These are phyloP conservation scores for Arthroderma sp. DNA, from an alignment of 2,329 filamentous ascomycete species.

Conservation along the genomic window DNA sequence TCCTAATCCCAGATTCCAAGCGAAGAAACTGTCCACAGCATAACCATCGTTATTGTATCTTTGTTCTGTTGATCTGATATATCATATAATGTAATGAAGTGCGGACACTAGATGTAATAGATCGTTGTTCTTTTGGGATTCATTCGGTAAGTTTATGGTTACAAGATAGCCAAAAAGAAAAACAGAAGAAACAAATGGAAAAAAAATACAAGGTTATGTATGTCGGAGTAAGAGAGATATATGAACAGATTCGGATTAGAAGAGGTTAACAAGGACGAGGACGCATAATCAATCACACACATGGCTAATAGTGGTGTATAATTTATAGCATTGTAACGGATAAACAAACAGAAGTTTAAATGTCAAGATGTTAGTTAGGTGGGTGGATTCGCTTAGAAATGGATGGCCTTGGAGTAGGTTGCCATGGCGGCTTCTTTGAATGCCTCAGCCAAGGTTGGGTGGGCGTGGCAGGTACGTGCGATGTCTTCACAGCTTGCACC, in stretches of 20 bases:
- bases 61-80: too few relatives aligned
- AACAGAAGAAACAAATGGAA: background rate
- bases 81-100: too few relatives aligned
- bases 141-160: conserved; percentile 1
- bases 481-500: conserved; percentile 92
- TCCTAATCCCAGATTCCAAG: too few relatives aligned
- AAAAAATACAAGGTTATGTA: background rate
- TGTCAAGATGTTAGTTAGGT: background rate
- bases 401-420: conserved; percentile 88
- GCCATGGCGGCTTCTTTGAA: conserved; percentile 99
- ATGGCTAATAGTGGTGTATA: background rate
- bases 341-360: background rate
- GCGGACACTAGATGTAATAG: too few relatives aligned
- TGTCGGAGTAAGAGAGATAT: too few relatives aligned
- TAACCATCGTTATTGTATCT: too few relatives aligned
- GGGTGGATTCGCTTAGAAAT: conserved; percentile 50
- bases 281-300: too few relatives aligned
- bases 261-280: too few relatives aligned
- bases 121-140: too few relatives aligned
- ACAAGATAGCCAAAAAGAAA: conserved; percentile 3
- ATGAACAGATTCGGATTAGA: too few relatives aligned
- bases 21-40: too few relatives aligned
- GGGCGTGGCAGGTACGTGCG: conserved; percentile 86
- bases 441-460: conserved; percentile 89
- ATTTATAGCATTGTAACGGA: background rate